phyloP scores from a whole-genome alignment of 106 monocot species.

The Xerophyta viscosa region DNA sequence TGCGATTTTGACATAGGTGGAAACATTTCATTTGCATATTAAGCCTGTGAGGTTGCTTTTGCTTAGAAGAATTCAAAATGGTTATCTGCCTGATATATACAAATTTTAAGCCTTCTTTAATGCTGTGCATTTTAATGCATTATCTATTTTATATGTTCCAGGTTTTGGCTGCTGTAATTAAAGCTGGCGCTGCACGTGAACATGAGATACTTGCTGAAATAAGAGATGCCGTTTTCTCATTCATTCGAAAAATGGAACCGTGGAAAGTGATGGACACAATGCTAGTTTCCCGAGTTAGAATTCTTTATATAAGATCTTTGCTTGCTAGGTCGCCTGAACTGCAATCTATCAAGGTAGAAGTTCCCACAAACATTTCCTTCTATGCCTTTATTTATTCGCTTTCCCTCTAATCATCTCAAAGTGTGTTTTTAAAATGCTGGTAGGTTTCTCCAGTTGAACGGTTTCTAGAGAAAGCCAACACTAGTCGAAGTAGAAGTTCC shows the following conservation, averaged over 20 bases:
- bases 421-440: too few species aligned
- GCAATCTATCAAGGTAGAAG: constrained; percentile 83
- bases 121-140: too few species aligned
- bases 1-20: too few species aligned
- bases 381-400: constrained; percentile 1
- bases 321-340: constrained; percentile 89
- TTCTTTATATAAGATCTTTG: constrained; percentile 96
- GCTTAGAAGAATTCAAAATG: too few species aligned
- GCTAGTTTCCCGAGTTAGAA: constrained; percentile 97
- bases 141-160: too few species aligned
- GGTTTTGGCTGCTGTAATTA: constrained; percentile 99
- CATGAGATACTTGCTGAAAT: constrained; percentile 99
- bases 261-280: constrained; percentile 95
- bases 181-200: constrained; percentile 96
- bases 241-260: constrained; percentile 93
- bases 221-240: constrained; percentile 93
- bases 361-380: neutral
- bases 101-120: too few species aligned
- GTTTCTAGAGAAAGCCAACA: constrained; percentile 83
- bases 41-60: too few species aligned
- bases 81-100: too few species aligned
- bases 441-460: constrained; percentile 85
- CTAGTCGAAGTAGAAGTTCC: constrained; percentile 75
- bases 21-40: too few species aligned
- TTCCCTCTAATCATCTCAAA: too few species aligned